Percentiles rank a stretch among this genome's conserved stretches.
phyloP scores from a whole-genome alignment of 306 rosid species.

The Adenanthera pavonina region DNA sequence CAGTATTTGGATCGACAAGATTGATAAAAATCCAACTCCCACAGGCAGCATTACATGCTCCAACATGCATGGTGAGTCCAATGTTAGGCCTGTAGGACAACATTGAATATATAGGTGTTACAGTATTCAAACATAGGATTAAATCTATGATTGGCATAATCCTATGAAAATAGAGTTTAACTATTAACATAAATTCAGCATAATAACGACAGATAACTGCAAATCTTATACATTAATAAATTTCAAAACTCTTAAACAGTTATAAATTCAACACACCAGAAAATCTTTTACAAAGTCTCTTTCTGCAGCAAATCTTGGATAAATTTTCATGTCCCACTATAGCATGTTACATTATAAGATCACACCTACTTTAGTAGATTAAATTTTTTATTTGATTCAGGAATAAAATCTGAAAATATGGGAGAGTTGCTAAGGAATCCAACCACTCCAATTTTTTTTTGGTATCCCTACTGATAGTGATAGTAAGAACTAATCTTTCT shows the following conservation, averaged over 20 bases:
- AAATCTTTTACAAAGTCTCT: neutral
- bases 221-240: neutral
- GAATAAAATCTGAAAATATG: neutral
- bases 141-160: neutral
- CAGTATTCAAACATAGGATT: neutral
- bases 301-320: neutral
- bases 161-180: neutral
- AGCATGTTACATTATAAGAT: neutral
- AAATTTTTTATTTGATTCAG: neutral
- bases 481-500: too few relatives aligned
- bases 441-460: neutral
- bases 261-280: neutral
- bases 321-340: neutral
- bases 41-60: slow-evolving; percentile 65
- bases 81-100: slow-evolving; percentile 55
- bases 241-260: neutral
- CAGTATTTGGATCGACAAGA: slow-evolving; percentile 46
- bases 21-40: slow-evolving; percentile 58
- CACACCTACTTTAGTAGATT: neutral
- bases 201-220: neutral
- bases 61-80: slow-evolving; percentile 69
- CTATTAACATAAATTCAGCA: neutral
- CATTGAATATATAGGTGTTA: slow-evolving; percentile 13
- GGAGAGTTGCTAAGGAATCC: neutral
- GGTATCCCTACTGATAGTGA: too few relatives aligned